These are phyloP conservation scores for Fusarium sambucinum DNA, from an alignment of 2,329 filamentous ascomycete species.

Conservation along the genomic window DNA sequence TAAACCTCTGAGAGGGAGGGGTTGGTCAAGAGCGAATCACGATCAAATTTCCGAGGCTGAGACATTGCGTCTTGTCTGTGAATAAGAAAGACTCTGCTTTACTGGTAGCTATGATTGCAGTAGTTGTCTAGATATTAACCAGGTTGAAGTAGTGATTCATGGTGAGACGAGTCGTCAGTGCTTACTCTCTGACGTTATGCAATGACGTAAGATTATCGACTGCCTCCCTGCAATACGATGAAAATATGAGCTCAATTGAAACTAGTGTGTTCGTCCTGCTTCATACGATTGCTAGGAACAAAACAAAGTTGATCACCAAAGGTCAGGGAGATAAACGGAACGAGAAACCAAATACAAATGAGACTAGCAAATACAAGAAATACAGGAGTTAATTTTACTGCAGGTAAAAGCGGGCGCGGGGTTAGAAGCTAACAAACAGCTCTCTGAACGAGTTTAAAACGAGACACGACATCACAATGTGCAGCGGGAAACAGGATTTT, in stretches of 20 bases:
- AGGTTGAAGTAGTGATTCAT: neutral
- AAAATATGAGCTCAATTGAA: too few relatives aligned
- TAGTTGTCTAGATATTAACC: too few relatives aligned
- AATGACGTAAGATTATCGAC: too few relatives aligned
- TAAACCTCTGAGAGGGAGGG: constrained; percentile 25
- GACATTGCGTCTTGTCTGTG: neutral
- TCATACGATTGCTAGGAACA: neutral
- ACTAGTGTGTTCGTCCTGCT: neutral
- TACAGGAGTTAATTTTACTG: neutral
- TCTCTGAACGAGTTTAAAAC: accelerated
- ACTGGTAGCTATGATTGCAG: neutral
- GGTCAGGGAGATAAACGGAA: accelerated
- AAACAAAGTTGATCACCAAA: neutral
- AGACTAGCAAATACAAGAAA: neutral
- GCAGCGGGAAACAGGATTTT: neutral
- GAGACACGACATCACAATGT: neutral
- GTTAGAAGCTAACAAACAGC: neutral
- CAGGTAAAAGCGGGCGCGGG: accelerated
- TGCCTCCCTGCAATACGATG: neutral
- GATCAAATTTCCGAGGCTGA: constrained; percentile 22
- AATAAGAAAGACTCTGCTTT: neutral
- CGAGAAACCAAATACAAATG: neutral
- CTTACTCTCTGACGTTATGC: constrained; percentile 16
- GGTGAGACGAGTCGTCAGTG: neutral
- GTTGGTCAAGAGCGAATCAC: constrained; percentile 13